phyloP scores from a whole-genome alignment of 768 basidiomycete genomes.

The Mrakia hoshinonis region DNA sequence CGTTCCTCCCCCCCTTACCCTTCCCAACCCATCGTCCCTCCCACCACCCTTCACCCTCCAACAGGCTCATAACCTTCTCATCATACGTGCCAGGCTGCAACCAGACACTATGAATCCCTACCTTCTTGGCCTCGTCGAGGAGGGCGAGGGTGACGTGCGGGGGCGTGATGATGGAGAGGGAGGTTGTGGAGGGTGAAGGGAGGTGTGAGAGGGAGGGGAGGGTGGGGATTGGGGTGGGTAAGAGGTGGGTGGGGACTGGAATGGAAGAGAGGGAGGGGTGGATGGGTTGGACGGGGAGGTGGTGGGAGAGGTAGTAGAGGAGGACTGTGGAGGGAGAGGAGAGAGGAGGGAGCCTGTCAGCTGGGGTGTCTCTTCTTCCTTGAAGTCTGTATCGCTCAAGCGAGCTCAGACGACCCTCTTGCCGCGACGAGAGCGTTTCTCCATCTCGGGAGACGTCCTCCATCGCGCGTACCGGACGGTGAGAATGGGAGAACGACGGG shows the following conservation, averaged over 20 bases:
- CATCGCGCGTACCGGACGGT: neutral
- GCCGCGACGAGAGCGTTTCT: no score
- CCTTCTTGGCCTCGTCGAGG: neutral
- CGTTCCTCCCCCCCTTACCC: neutral
- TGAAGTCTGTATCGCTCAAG: neutral
- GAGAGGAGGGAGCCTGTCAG: neutral
- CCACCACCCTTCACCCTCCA: constrained; percentile 15
- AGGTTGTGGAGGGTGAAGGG: constrained; percentile 55
- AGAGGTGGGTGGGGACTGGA: neutral
- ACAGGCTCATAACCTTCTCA: neutral
- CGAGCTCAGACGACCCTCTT: no score
- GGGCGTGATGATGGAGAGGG: constrained; percentile 70
- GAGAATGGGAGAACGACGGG: neutral
- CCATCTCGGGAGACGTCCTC: no score
- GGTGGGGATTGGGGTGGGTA: constrained; percentile 33
- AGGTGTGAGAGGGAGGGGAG: constrained; percentile 48
- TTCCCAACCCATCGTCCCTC: constrained; percentile 9
- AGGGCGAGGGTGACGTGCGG: constrained; percentile 49
- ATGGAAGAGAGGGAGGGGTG: constrained; percentile 25
- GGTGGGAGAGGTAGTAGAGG: constrained; percentile 58
- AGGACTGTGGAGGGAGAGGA: neutral
- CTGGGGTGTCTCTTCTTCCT: neutral
- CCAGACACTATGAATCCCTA: constrained; percentile 15
- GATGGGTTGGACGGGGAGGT: constrained; percentile 58
- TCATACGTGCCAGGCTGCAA: constrained; percentile 25